Conservation (phyloP, 371 early-diverging fungal species). For the Entomophthora muscae region DNA sequence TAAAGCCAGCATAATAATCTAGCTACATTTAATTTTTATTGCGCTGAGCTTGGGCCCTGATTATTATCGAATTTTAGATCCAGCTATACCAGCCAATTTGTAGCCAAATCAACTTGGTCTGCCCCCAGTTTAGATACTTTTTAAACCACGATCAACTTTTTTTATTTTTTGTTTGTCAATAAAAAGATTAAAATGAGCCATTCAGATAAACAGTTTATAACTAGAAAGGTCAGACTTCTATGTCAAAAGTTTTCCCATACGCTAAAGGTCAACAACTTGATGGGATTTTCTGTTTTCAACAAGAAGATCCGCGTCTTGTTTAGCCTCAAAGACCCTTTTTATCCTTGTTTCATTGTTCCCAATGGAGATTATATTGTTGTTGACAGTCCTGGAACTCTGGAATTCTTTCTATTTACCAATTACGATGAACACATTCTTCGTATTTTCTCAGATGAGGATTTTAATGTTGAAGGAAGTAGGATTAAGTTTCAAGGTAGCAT, state of each 20-base stretch:
- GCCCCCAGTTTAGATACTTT: no score
- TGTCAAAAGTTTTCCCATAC: not conserved
- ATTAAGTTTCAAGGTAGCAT: not conserved
- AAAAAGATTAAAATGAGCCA: not conserved
- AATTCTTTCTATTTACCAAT: not conserved
- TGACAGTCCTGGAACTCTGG: not conserved
- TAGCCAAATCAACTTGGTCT: no score
- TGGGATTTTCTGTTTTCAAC: not conserved
- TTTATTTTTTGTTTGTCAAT: no score
- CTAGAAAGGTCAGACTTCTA: not conserved
- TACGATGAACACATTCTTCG: not conserved
- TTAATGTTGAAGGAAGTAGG: not conserved
- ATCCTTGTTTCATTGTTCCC: not conserved
- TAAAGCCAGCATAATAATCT: no score
- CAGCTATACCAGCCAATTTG: no score
- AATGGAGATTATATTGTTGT: not conserved
- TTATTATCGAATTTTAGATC: no score
- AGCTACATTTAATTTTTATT: no score
- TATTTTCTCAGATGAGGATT: not conserved
- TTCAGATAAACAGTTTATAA: not conserved
- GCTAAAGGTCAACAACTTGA: not conserved
- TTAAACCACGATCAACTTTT: no score
- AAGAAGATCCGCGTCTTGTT: not conserved
- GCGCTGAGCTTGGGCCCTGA: no score
- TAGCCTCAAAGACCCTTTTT: not conserved